Base-by-base conservation (phyloP, 768 basidiomycete species). In the Rhodotorula diobovata region DNA sequence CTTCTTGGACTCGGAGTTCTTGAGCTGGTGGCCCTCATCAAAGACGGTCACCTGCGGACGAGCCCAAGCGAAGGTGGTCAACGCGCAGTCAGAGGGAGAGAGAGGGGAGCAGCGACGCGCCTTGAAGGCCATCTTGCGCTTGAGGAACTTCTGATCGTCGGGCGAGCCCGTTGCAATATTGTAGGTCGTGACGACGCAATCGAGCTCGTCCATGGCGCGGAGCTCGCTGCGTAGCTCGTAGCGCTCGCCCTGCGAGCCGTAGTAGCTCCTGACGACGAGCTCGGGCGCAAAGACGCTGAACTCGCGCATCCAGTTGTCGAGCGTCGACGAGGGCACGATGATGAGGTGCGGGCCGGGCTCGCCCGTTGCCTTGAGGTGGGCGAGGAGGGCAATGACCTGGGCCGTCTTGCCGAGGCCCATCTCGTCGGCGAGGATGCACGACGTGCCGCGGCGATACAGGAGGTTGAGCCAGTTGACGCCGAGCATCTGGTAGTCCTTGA, bases 321-420 rank as follows among this genome's bases (percentile, higher is more conserved):
- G 83, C 0, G 94, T 97, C 8, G 95, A 98, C 8, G 95, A 97
- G 89, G 96, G 96, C 18, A 99, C 96, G 75, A 98, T 87, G 61
- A 99, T 85, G 39, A 98, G 86, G 81, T 97, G 93, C 23, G 94
- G 93, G 0, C 93, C 95, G 0, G 60, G 41, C 65, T 83, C 84
- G 28, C 89, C 90, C 60, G 83, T 85, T 76, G 92, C 90, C 79
- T 90, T 91, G 61, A 98, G 84, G 76, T 90, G 85, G 8, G 94
- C 90, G 71, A 98, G 86, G 83, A 99, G 96, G 65, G 93, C 90
- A 80, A 99, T 99, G 65, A 99, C 96, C 82, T 99, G 96, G 50
- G 95, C 90, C 4, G 96, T 99, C 84, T 99, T 99, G 37, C 96
- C 96, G 73, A 99, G 87, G 78, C 95, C 95, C 96, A 99, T 99